These are phyloP conservation scores for Dendrobium officinale DNA, from an alignment of 106 monocot species.

Conservation along the genomic window DNA sequence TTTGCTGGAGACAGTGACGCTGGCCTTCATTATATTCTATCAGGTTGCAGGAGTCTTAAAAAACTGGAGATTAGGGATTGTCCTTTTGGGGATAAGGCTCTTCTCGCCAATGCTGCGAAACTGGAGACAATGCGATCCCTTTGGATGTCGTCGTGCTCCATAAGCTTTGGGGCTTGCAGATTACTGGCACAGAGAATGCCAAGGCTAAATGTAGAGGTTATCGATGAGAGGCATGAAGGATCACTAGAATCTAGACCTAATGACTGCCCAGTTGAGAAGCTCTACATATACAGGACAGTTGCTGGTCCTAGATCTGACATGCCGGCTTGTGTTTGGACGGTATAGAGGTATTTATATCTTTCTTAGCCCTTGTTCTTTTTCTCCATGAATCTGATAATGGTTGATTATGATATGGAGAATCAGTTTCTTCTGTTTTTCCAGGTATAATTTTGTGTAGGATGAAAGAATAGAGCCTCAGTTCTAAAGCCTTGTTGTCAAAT, in stretches of 20 bases:
- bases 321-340: constrained; percentile 40
- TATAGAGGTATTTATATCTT: constrained; percentile 15
- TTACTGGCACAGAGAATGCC: constrained; percentile 59
- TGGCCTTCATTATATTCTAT: constrained; percentile 61
- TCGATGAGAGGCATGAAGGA: constrained; percentile 40
- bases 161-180: constrained; percentile 60
- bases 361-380: background rate
- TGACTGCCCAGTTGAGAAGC: constrained; percentile 47
- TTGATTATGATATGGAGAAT: background rate
- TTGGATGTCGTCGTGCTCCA: constrained; percentile 79
- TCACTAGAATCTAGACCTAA: constrained; percentile 20
- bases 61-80: constrained; percentile 82
- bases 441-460: background rate
- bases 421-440: background rate
- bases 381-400: background rate
- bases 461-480: background rate
- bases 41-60: constrained; percentile 58
- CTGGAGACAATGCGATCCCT: constrained; percentile 96
- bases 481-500: background rate
- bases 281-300: constrained; percentile 69
- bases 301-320: constrained; percentile 54
- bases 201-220: constrained; percentile 66
- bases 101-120: constrained; percentile 52
- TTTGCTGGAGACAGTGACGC: constrained; percentile 71
- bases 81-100: constrained; percentile 66